These are phyloP conservation scores for Sporothrix brasiliensis DNA, from an alignment of 2,329 filamentous ascomycete genomes.

Conservation along the genomic window DNA sequence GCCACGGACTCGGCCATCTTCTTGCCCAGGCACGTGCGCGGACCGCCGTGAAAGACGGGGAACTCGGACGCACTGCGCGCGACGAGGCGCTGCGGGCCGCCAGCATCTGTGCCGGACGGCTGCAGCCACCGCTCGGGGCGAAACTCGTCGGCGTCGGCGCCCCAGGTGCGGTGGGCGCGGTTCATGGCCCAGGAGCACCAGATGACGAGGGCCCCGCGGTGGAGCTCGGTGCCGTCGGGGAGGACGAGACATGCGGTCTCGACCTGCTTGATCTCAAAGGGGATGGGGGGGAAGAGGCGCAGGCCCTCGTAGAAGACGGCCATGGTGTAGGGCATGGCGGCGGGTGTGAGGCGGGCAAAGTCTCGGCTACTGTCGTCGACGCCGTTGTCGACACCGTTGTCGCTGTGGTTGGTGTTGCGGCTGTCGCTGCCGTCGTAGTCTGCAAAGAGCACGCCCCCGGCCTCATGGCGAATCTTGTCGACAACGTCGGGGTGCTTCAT, in stretches of 20 bases:
- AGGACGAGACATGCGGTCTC: constrained; percentile 52
- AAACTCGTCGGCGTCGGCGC: constrained; percentile 58
- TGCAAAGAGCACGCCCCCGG: constrained; percentile 39
- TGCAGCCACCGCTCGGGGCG: constrained; percentile 60
- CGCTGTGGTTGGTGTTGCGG: neutral
- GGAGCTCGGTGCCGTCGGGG: constrained; percentile 63
- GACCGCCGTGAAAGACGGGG: constrained; percentile 66
- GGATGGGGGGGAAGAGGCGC: constrained; percentile 65
- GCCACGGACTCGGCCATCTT: constrained; percentile 66
- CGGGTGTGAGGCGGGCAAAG: constrained; percentile 47
- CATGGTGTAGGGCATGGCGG: constrained; percentile 57
- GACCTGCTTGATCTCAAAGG: constrained; percentile 67
- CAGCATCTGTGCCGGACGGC: neutral
- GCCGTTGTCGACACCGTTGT: constrained; percentile 23
- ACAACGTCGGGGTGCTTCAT: constrained; percentile 53
- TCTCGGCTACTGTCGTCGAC: constrained; percentile 34
- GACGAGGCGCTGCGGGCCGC: constrained; percentile 42
- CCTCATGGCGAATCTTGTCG: constrained; percentile 50
- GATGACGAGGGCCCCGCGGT: constrained; percentile 56
- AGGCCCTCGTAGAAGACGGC: constrained; percentile 65
- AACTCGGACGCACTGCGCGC: constrained; percentile 58
- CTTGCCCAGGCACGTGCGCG: constrained; percentile 63
- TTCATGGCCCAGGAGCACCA: constrained; percentile 70
- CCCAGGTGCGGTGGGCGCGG: constrained; percentile 60
- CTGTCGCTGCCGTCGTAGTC: constrained; percentile 28